Evolutionary conservation across 2,329 filamentous ascomycete species (phyloP).

Genomic region (Pseudopyricularia cyperi): DNA sequence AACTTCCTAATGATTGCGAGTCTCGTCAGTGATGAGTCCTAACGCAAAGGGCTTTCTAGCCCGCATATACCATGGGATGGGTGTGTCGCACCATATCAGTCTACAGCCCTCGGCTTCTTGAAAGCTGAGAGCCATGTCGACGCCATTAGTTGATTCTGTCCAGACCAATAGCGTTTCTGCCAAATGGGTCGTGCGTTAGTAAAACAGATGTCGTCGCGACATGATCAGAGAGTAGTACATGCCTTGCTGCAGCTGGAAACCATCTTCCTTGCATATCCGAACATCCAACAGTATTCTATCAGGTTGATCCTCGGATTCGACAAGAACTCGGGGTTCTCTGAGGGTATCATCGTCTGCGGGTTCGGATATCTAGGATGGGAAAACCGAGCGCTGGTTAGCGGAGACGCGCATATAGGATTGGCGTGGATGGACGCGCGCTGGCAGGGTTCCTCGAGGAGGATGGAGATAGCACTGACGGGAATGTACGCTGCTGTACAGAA

Average conservation of each 20-base stretch:
- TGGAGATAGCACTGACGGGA: slow-evolving; percentile 41
- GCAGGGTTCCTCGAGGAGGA: neutral
- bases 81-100: slow-evolving; percentile 61
- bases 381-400: neutral
- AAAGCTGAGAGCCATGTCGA: slow-evolving; percentile 97
- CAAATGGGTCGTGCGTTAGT: slow-evolving; percentile 7
- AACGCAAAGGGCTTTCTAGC: neutral
- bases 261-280: slow-evolving; percentile 82
- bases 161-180: slow-evolving; percentile 94
- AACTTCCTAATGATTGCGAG: slow-evolving; percentile 58
- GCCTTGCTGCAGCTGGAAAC: slow-evolving; percentile 97
- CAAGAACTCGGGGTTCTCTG: slow-evolving; percentile 78
- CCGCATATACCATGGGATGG: slow-evolving; percentile 3
- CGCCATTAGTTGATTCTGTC: slow-evolving; percentile 72
- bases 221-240: slow-evolving; percentile 17
- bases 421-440: neutral
- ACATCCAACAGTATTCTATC: slow-evolving; percentile 76
- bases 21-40: neutral
- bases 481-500: slow-evolving; percentile 75
- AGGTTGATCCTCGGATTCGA: slow-evolving; percentile 88
- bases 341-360: neutral
- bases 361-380: neutral
- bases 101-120: slow-evolving; percentile 93
- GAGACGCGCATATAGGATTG: neutral
- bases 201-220: slow-evolving; percentile 4